These are phyloP conservation scores for Magnusiomyces suaveolens DNA, from an alignment of 1,139 yeast species.

Conservation along the genomic window DNA sequence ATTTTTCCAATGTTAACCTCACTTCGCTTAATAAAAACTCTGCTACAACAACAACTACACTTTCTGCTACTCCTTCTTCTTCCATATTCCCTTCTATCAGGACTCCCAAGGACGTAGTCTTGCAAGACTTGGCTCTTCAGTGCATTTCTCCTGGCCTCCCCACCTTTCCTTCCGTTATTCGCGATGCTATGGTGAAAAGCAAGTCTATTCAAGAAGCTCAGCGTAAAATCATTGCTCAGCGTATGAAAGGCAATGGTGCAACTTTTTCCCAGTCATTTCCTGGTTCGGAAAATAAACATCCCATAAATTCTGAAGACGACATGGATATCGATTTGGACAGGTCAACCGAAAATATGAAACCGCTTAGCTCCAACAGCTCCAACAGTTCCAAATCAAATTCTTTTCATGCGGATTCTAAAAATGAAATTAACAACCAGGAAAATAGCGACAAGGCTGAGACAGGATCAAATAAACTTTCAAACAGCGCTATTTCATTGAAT, in stretches of 20 bases:
- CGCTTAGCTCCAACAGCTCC: background rate
- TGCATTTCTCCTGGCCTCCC: slow-evolving; percentile 37
- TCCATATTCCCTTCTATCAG: slow-evolving; percentile 16
- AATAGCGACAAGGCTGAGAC: background rate
- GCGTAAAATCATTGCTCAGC: slow-evolving; percentile 27
- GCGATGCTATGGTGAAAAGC: slow-evolving; percentile 14
- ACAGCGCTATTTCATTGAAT: background rate
- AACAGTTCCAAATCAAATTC: background rate
- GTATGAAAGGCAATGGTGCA: slow-evolving; percentile 12
- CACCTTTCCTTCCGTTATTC: slow-evolving; percentile 17
- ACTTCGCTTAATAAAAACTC: slow-evolving; percentile 8
- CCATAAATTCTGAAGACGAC: background rate
- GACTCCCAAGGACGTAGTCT: slow-evolving; percentile 30
- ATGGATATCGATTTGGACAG: background rate
- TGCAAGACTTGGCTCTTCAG: slow-evolving; percentile 30
- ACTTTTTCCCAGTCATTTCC: background rate
- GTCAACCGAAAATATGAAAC: background rate
- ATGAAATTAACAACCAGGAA: background rate
- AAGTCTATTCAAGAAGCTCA: slow-evolving; percentile 30
- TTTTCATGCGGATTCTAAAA: background rate
- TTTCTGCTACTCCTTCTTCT: slow-evolving; percentile 9
- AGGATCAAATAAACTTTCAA: background rate
- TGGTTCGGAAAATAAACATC: too few relatives aligned
- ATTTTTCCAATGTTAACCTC: slow-evolving; percentile 3
- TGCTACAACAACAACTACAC: slow-evolving; percentile 10